phyloP scores from a whole-genome alignment of 441 rosid species.

The Adansonia rubrostipa region DNA sequence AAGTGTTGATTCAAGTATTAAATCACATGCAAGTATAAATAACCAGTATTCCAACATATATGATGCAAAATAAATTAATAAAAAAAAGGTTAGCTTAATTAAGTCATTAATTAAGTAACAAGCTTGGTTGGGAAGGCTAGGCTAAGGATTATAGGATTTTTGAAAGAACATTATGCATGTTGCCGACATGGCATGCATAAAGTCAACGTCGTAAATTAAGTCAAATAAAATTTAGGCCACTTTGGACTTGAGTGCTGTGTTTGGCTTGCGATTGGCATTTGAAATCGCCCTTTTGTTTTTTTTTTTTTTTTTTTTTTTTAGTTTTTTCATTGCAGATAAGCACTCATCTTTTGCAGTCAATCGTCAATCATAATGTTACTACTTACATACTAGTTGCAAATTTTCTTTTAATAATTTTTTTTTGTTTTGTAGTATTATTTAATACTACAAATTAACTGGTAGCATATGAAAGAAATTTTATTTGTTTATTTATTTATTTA shows the following conservation, averaged over 20 bases:
- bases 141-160: too few relatives aligned
- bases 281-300: not conserved
- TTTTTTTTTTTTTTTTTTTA: slow-evolving; percentile 3
- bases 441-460: too few relatives aligned
- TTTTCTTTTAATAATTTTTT: not conserved
- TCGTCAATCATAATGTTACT: not conserved
- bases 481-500: not conserved
- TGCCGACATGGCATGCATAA: slow-evolving; percentile 46
- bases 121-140: too few relatives aligned
- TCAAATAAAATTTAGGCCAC: slow-evolving; percentile 28
- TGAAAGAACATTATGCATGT: slow-evolving; percentile 11
- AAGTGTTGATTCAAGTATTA: too few relatives aligned
- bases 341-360: slow-evolving; percentile 11
- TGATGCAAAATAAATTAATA: too few relatives aligned
- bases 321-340: slow-evolving; percentile 17
- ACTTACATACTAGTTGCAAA: not conserved
- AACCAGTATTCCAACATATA: too few relatives aligned
- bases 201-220: not conserved
- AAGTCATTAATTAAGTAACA: not conserved
- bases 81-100: too few relatives aligned
- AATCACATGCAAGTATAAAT: too few relatives aligned
- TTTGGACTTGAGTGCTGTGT: slow-evolving; percentile 16
- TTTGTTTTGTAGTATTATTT: too few relatives aligned
- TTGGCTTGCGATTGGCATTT: slow-evolving; percentile 24
- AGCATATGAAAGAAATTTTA: not conserved